Evolutionary conservation across 2,329 filamentous ascomycete species (phyloP).

Genomic region (Alternaria conjuncta): DNA sequence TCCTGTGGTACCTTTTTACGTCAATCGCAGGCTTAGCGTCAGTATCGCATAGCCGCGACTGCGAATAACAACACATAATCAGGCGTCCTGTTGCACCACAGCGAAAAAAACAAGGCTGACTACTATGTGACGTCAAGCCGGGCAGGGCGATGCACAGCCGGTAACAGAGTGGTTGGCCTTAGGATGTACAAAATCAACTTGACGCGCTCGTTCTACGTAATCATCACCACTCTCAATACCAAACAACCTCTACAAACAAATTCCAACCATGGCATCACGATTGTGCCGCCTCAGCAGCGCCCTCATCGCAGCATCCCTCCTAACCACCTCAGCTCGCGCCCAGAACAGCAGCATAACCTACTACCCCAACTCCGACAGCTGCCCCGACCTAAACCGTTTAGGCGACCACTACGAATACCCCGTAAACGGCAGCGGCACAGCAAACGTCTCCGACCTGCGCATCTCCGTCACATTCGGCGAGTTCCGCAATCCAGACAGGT

Average conservation of each 20-base stretch:
- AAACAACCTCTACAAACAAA: too few species aligned
- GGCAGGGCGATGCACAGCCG: not conserved
- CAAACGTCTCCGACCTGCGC: not conserved
- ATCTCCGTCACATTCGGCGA: slow-evolving; percentile 1
- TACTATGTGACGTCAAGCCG: not conserved
- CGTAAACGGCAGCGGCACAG: not conserved
- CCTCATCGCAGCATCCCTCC: not conserved
- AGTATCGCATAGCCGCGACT: not conserved
- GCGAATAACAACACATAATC: not conserved
- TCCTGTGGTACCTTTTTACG: not conserved
- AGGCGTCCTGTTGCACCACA: not conserved
- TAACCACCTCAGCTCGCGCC: not conserved
- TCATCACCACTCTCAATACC: not conserved
- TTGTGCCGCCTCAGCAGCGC: not conserved
- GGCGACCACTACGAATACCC: not conserved
- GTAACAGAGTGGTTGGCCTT: not conserved
- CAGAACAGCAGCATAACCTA: slow-evolving; percentile 1
- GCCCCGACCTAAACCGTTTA: not conserved
- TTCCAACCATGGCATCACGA: not conserved
- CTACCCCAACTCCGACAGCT: not conserved
- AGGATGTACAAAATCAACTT: not conserved
- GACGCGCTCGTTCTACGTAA: too few species aligned
- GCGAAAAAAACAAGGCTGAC: not conserved
- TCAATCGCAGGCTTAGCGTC: not conserved
- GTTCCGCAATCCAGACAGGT: not conserved